Conservation (phyloP, 2,329 filamentous ascomycete species). For the Cladophialophora yegresii region DNA sequence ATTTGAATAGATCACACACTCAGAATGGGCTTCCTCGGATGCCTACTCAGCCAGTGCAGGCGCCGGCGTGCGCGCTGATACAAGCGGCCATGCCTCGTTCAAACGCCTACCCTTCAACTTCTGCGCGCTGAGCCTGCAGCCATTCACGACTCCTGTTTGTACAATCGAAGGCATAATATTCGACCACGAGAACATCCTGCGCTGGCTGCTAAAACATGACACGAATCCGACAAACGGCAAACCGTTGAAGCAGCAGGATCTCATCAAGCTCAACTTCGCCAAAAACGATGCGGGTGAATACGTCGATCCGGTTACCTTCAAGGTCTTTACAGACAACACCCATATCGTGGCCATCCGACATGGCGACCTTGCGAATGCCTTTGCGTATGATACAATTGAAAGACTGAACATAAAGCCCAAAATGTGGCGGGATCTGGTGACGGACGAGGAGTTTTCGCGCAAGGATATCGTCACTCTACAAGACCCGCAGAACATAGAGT, state of each 20-base stretch:
- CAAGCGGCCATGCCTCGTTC: constrained; percentile 65
- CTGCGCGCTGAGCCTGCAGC: constrained; percentile 92
- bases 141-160: constrained; percentile 92
- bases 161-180: constrained; percentile 85
- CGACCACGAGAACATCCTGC: constrained; percentile 88
- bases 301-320: constrained; percentile 95
- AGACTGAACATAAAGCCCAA: constrained; percentile 95
- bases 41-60: constrained; percentile 80
- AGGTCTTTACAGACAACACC: constrained; percentile 96
- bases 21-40: constrained; percentile 92
- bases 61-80: constrained; percentile 62
- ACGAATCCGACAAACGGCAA: constrained; percentile 88
- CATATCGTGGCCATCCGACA: constrained; percentile 86
- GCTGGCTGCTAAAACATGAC: constrained; percentile 90
- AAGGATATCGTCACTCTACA: constrained; percentile 95
- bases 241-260: constrained; percentile 74
- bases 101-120: constrained; percentile 95
- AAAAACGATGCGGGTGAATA: constrained; percentile 90
- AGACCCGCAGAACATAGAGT: constrained; percentile 86
- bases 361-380: constrained; percentile 86
- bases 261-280: constrained; percentile 87
- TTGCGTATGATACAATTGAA: constrained; percentile 93
- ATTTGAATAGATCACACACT: constrained; percentile 76
- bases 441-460: constrained; percentile 80
- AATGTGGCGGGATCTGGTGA: constrained; percentile 89